Evolutionary conservation across 805 yeast species (phyloP).

Genomic region (Pachysolen tannophilus): DNA sequence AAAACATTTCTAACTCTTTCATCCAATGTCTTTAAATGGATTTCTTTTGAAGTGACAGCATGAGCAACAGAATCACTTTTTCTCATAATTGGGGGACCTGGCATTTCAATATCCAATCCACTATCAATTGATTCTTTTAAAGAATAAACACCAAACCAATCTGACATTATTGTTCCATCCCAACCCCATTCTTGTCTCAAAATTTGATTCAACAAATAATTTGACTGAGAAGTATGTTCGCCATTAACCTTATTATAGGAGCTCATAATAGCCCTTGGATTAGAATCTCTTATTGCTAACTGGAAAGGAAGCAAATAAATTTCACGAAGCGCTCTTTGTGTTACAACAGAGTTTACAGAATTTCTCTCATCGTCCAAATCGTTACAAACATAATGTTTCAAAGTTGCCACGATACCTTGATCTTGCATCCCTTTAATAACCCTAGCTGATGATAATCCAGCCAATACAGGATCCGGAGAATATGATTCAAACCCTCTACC

Average conservation of each 20-base stretch:
- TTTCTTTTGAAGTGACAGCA: constrained; percentile 31
- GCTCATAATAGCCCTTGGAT: constrained; percentile 52
- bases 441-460: constrained; percentile 36
- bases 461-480: constrained; percentile 33
- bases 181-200: constrained; percentile 49
- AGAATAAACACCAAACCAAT: constrained; percentile 54
- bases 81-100: constrained; percentile 47
- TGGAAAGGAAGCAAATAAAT: constrained; percentile 57
- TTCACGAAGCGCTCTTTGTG: constrained; percentile 57
- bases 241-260: constrained; percentile 59
- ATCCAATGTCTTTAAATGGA: constrained; percentile 32
- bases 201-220: constrained; percentile 32
- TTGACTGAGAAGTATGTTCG: constrained; percentile 41
- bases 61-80: constrained; percentile 30
- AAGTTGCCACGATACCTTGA: constrained; percentile 40
- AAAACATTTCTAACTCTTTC: constrained; percentile 41
- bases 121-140: constrained; percentile 36
- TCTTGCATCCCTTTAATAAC: constrained; percentile 47
- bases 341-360: constrained; percentile 37
- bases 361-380: constrained; percentile 51
- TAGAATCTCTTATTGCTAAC: constrained; percentile 41
- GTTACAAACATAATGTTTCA: constrained; percentile 57
- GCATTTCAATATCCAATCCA: constrained; percentile 61
- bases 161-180: constrained; percentile 50
- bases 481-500: constrained; percentile 35